Evolutionary conservation across 2,329 filamentous ascomycete genomes (phyloP), one percentile per base, ranked within the genome.

Genomic region (Coccinonectria pachysandricola): DNA sequence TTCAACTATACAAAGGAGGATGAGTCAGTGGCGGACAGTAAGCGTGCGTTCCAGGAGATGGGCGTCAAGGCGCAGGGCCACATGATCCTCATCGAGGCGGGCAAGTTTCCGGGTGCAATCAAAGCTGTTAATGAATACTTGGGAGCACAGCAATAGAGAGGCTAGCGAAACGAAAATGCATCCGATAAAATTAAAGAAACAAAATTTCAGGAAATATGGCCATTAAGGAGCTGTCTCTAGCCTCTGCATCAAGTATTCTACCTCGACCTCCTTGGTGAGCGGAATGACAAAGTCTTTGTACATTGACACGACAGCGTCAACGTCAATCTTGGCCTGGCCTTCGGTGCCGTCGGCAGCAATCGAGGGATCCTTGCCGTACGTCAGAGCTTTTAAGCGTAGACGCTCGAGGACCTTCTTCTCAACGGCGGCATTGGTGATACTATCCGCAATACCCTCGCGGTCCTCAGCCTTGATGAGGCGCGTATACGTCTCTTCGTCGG

Each of bases 191-290:
- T n/a, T n/a, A n/a, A n/a, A n/a, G n/a, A n/a, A n/a, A n/a, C n/a
- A n/a, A n/a, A n/a, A n/a, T n/a, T n/a, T n/a, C n/a, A n/a, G n/a
- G n/a, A n/a, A n/a, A n/a, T n/a, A n/a, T n/a, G n/a, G n/a, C n/a
- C 26, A 39, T 44, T 31, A 50, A 27, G 44, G 30, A 21, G 40
- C 47, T 38, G 49, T 51, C 28, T 74, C 72, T 28, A 98, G 62
- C 37, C 91, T 72, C 57, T 96, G 85, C 84, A 98, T 93, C 43
- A 98, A 64, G 54, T 98, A 98, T 46, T 98, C 91, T 7, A 98
- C 86, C 64, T 98, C 91, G 20, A 98, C 88, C 38, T 86, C 80
- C 57, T 98, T 98, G n/a, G 91, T 98, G 53, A 96, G 59, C 1
- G 91, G 91, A 43, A 98, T 98, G 34, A 98, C 87, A 58, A 82